Base-by-base conservation (phyloP, 139 green algal species). In the Nannochloris sp. region DNA sequence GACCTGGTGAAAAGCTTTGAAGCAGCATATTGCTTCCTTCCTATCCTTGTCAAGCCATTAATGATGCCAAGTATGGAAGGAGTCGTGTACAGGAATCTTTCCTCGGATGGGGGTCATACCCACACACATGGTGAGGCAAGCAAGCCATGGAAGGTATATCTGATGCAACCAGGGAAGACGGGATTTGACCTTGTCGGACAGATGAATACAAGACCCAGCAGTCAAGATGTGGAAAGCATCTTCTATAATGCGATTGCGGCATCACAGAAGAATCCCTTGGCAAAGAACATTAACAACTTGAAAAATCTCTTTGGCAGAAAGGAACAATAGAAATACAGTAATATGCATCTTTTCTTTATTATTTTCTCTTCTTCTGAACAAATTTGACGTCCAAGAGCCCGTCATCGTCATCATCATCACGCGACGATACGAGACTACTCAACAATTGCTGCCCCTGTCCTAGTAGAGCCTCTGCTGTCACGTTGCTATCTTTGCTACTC, bases 1-100 rank as follows among this genome's bases (percentile, higher is more conserved):
- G 36, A 34, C 5, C 68, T 72, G 18, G 23, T 56, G 23, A 50
- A 62, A 29, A 57, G 31, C 3, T 72, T 76, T 64, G 63, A 76
- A 18, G 34, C 63, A 11, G 48, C 70, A 18, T 76, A 76, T 64
- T 67, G 36, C 48, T 76, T 76, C 34, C 7, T 76, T 34, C 70
- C 70, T 12, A 51, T 76, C 2, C 37, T 60, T 9, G 36, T 76
- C 8, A 76, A 76, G 23, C 64, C 64, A 63, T 43, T 46, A 25
- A 40, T 71, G 12, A 21, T 71, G 5, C 24, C 25, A 12, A 16
- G 11, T 12, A 48, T 67, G 61, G 62, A 76, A 51, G 70, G 70
- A n/a, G 64, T 58, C 12, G 70, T 76, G 27, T 72, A 71, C 34
- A 72, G 61, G 51, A 48, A 25, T 27, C 44, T 57, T 18, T 37